Percentiles rank a stretch among this genome's conserved stretches.
These are phyloP conservation scores for Jatropha podagrica DNA, from an alignment of 441 rosid genomes.

Conservation along the genomic window DNA sequence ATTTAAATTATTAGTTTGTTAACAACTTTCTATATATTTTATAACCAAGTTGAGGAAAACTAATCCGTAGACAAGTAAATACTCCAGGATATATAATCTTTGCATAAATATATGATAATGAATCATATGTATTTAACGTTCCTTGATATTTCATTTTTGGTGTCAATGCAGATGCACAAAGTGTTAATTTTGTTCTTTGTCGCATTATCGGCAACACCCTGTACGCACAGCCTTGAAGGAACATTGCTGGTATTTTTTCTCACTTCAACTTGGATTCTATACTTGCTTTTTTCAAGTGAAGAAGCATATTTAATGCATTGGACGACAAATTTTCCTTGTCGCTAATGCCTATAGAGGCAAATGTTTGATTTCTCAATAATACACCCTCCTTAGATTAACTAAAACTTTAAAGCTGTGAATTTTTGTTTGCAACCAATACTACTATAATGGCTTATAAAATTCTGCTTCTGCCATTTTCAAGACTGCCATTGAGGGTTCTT, in stretches of 20 bases:
- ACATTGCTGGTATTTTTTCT: constrained; percentile 68
- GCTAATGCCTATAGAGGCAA: no score
- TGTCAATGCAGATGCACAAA: constrained; percentile 76
- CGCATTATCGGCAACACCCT: constrained; percentile 63
- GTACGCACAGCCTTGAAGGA: constrained; percentile 84
- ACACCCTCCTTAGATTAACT: neutral
- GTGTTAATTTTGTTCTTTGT: constrained; percentile 67
- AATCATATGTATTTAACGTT: neutral
- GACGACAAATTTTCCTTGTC: no score
- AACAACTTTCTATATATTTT: no score
- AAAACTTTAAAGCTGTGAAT: no score
- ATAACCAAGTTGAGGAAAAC: no score
- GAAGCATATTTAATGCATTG: no score
- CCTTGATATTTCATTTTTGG: constrained; percentile 8
- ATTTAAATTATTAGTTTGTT: no score
- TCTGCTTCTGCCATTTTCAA: neutral
- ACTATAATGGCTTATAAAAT: no score
- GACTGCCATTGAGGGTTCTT: no score
- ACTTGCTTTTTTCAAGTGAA: neutral
- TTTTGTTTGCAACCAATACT: neutral
- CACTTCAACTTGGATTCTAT: no score
- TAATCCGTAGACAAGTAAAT: no score
- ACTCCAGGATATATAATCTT: neutral
- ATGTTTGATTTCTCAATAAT: no score
- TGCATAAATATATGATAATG: neutral